These are phyloP conservation scores for Beauveria sp. DNA, from an alignment of 2,329 filamentous ascomycete genomes.

Conservation along the genomic window DNA sequence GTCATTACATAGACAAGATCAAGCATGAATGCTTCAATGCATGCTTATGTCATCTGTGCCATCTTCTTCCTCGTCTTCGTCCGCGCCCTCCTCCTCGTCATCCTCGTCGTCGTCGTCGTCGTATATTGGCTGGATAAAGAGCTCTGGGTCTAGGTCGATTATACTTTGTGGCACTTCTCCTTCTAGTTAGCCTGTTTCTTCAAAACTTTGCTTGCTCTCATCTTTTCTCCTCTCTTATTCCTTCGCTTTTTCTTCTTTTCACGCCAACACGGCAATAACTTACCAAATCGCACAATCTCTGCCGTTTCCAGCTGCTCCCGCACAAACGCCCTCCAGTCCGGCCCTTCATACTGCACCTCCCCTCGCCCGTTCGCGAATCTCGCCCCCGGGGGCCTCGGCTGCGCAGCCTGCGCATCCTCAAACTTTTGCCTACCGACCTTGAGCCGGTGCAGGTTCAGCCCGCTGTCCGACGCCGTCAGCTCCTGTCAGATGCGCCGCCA, in stretches of 20 bases:
- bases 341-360: conserved; percentile 24
- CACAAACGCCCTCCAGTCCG: conserved; percentile 29
- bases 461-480: conserved; percentile 22
- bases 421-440: conserved; percentile 22
- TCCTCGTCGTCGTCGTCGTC: not conserved
- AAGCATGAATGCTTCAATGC: not conserved
- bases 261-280: not conserved
- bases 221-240: no score
- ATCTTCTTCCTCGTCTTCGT: not conserved
- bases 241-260: not conserved
- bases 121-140: no score
- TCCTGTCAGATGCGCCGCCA: conserved; percentile 32
- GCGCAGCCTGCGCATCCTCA: conserved; percentile 9
- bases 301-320: conserved; percentile 16
- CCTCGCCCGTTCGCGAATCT: not conserved
- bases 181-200: not conserved
- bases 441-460: conserved; percentile 27
- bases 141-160: not conserved
- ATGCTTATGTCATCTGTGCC: not conserved
- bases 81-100: not conserved
- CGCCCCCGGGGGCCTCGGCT: not conserved
- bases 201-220: not conserved
- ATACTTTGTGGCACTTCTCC: not conserved
- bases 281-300: conserved; percentile 1
- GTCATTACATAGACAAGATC: no score